Conservation (phyloP, 2,329 filamentous ascomycete species). For the Zymoseptoria tritici region DNA sequence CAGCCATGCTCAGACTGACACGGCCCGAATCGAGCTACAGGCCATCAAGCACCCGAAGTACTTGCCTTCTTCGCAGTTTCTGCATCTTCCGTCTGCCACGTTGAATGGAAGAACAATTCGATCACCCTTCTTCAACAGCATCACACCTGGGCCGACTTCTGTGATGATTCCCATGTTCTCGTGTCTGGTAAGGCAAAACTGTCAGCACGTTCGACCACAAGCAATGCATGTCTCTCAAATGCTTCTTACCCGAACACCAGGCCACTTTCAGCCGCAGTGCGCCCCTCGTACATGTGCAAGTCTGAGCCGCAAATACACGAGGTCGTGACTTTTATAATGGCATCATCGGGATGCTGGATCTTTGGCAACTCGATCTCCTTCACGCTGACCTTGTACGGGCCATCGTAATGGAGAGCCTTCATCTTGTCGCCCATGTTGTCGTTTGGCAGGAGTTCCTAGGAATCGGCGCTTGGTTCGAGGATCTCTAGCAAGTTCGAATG, state of each 20-base stretch:
- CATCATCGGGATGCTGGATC: conserved; percentile 57
- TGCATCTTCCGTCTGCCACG: conserved; percentile 55
- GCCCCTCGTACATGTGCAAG: conserved; percentile 50
- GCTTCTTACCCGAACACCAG: conserved; percentile 46
- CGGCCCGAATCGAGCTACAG: too few relatives aligned
- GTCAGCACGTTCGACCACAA: neutral
- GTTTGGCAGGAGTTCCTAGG: neutral
- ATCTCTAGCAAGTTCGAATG: neutral
- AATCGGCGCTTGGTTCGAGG: neutral
- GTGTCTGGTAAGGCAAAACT: conserved; percentile 31
- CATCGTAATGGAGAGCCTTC: conserved; percentile 58
- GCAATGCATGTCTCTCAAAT: neutral
- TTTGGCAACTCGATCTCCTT: conserved; percentile 52
- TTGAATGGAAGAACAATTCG: conserved; percentile 60
- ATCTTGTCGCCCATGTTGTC: conserved; percentile 32
- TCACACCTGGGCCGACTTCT: conserved; percentile 53
- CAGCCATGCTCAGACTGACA: too few relatives aligned
- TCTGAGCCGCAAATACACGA: conserved; percentile 38
- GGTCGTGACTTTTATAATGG: conserved; percentile 59
- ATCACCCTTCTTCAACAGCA: conserved; percentile 54
- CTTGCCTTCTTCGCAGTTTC: conserved; percentile 56
- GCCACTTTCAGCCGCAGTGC: conserved; percentile 55
- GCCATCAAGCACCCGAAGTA: too few relatives aligned
- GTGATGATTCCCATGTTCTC: conserved; percentile 30
- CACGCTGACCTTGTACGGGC: conserved; percentile 52